Conservation (phyloP, 345 rosid species). For the Eucalyptus pauciflora region DNA sequence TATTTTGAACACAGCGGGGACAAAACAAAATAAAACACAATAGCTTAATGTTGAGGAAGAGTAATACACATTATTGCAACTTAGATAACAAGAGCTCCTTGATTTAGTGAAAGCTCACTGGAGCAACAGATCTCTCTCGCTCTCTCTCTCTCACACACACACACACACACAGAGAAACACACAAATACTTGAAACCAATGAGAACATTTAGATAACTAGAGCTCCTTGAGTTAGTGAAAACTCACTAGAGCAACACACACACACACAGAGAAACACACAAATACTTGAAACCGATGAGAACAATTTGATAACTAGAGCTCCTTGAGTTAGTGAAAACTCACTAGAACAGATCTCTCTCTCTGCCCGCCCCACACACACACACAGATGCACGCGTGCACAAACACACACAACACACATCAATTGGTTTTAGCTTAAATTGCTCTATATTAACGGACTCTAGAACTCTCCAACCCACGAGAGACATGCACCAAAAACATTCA, state of each 20-base stretch:
- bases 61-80: neutral
- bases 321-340: neutral
- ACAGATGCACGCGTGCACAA: rapidly evolving
- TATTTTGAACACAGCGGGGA: neutral
- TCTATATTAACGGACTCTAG: neutral
- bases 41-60: neutral
- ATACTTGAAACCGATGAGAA: no score
- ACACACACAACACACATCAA: neutral
- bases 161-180: no score
- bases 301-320: neutral
- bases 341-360: neutral
- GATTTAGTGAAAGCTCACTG: neutral
- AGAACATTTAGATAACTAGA: neutral
- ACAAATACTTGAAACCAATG: no score
- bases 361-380: neutral
- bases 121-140: no score
- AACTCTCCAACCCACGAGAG: neutral
- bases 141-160: neutral
- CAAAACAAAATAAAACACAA: neutral
- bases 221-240: neutral
- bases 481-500: neutral
- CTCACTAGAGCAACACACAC: neutral
- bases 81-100: neutral
- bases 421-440: neutral
- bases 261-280: no score